These are phyloP conservation scores for Pseudonitzschia multiseries DNA, from an alignment of 108 stramenopile genomes.

Conservation along the genomic window DNA sequence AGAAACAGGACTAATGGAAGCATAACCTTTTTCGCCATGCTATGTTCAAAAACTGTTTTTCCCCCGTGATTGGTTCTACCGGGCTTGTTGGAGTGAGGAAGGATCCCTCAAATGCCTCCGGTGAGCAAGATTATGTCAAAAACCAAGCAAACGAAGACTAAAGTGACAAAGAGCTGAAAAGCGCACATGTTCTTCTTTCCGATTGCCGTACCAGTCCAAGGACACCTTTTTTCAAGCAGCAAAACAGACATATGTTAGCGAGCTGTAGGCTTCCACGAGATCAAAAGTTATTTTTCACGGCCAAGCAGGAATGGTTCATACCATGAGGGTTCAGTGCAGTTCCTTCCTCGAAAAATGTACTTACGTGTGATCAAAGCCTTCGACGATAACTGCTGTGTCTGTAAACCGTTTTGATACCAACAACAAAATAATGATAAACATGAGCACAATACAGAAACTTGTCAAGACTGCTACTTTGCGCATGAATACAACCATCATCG, in stretches of 20 bases:
- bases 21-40: too few species aligned
- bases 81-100: neutral
- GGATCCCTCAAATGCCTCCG: slow-evolving; percentile 24
- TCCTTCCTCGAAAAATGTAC: neutral
- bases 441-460: neutral
- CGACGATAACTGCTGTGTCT: slow-evolving; percentile 81
- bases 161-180: slow-evolving; percentile 59
- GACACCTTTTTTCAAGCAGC: slow-evolving; percentile 24
- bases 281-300: neutral
- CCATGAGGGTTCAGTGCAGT: neutral
- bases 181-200: slow-evolving; percentile 80
- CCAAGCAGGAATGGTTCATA: neutral
- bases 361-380: slow-evolving; percentile 88
- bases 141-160: slow-evolving; percentile 47
- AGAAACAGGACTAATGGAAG: too few species aligned
- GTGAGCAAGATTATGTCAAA: slow-evolving; percentile 54
- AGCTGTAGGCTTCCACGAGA: neutral
- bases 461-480: too few species aligned
- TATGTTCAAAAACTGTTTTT: too few species aligned
- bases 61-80: too few species aligned
- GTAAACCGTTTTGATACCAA: slow-evolving; percentile 5
- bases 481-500: too few species aligned
- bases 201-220: slow-evolving; percentile 84
- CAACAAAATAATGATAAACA: neutral
- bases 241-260: neutral